Evolutionary conservation across 1,284 basidiomycete genomes (phyloP).

Genomic region (Coriolopsis trogii): DNA sequence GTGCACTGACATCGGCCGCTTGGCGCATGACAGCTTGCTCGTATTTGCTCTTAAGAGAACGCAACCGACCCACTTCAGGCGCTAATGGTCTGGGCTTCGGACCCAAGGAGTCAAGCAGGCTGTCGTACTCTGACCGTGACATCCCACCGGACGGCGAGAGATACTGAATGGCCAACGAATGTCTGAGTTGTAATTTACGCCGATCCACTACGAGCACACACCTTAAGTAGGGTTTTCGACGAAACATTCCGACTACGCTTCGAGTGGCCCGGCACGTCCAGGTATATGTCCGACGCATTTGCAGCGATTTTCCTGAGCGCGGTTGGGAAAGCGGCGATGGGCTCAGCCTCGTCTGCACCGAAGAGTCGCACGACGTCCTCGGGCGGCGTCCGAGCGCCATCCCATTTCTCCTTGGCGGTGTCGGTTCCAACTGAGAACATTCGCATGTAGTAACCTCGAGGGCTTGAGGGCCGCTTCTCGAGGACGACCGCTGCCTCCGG

Average conservation of each 20-base stretch:
- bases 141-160: conserved; percentile 40
- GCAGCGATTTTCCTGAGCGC: conserved; percentile 51
- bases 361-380: conserved; percentile 67
- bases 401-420: conserved; percentile 86
- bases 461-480: conserved; percentile 69
- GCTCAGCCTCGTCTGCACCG: conserved; percentile 72
- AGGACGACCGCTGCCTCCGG: conserved; percentile 89
- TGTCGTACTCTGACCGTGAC: conserved; percentile 50
- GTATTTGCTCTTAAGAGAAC: conserved; percentile 70
- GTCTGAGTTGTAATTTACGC: no score
- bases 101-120: conserved; percentile 54
- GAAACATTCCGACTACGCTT: conserved; percentile 16
- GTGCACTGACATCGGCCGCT: conserved; percentile 78
- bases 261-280: conserved; percentile 35
- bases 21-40: conserved; percentile 73
- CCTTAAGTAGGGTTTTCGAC: conserved; percentile 44
- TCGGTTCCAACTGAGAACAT: conserved; percentile 87
- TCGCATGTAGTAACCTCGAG: conserved; percentile 86
- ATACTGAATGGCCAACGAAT: conserved; percentile 44
- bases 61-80: conserved; percentile 62
- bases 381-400: conserved; percentile 67
- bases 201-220: not conserved
- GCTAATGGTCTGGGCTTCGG: conserved; percentile 55
- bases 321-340: conserved; percentile 55
- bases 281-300: conserved; percentile 43